phyloP scores from a whole-genome alignment of 768 basidiomycete species.

The Dendrothele bispora region DNA sequence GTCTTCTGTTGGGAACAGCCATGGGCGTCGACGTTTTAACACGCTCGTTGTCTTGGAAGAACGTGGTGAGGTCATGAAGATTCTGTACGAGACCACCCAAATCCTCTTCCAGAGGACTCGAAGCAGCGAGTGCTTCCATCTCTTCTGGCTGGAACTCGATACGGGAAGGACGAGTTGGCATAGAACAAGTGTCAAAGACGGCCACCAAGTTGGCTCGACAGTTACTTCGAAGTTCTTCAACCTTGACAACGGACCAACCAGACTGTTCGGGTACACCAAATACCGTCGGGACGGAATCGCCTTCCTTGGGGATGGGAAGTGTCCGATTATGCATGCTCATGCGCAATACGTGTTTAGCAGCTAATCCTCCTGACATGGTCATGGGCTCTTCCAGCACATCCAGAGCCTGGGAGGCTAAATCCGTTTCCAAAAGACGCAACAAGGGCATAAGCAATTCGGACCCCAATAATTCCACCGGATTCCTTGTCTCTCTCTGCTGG shows the following conservation, averaged over 20 bases:
- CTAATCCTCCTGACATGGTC: slow-evolving; percentile 71
- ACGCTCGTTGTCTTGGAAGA: slow-evolving; percentile 58
- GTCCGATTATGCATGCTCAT: slow-evolving; percentile 81
- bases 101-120: slow-evolving; percentile 50
- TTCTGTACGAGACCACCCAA: slow-evolving; percentile 79
- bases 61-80: slow-evolving; percentile 71
- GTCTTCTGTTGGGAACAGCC: slow-evolving; percentile 52
- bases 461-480: slow-evolving; percentile 70
- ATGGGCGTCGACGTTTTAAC: slow-evolving; percentile 26
- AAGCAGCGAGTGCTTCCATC: slow-evolving; percentile 44
- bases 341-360: slow-evolving; percentile 83
- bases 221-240: slow-evolving; percentile 54
- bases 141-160: slow-evolving; percentile 73
- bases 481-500: slow-evolving; percentile 79
- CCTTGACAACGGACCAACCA: slow-evolving; percentile 84
- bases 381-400: slow-evolving; percentile 94
- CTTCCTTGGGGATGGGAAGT: slow-evolving; percentile 34
- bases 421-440: slow-evolving; percentile 83
- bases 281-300: slow-evolving; percentile 63
- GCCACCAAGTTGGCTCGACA: slow-evolving; percentile 81
- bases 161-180: slow-evolving; percentile 65
- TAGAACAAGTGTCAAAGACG: slow-evolving; percentile 82
- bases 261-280: slow-evolving; percentile 83
- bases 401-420: slow-evolving; percentile 80
- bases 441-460: slow-evolving; percentile 91